A percentile compares a stretch with the other conserved stretches of the same genome.
Conservation (phyloP, 1,284 basidiomycete genomes). For the Moesziomyces sp. region DNA sequence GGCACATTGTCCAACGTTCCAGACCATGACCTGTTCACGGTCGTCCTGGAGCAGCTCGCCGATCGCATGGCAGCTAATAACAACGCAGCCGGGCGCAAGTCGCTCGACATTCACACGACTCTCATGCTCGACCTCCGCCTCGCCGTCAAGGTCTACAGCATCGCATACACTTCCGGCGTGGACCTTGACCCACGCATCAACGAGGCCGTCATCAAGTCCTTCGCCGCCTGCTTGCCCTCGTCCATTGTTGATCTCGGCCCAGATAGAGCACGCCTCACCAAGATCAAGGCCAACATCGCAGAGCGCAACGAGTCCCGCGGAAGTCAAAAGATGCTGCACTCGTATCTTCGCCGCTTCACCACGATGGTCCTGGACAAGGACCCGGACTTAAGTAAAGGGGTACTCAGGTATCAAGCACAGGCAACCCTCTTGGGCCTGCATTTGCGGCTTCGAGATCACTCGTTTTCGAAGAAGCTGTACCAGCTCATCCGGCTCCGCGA, state of each 20-base stretch:
- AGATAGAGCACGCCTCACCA: conserved; percentile 6
- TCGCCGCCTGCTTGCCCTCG: conserved; percentile 23
- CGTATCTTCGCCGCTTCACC: conserved; percentile 34
- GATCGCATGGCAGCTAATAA: conserved; percentile 15
- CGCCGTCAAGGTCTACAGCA: conserved; percentile 20
- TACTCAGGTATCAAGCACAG: conserved; percentile 19
- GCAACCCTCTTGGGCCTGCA: conserved; percentile 42
- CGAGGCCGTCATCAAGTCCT: conserved; percentile 24
- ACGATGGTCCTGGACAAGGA: conserved; percentile 26
- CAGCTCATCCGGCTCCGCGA: conserved; percentile 29
- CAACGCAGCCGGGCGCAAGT: conserved; percentile 6
- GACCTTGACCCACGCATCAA: conserved; percentile 27
- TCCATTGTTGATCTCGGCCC: conserved; percentile 24
- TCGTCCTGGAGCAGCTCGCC: conserved; percentile 18
- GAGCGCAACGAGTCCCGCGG: conserved; percentile 30
- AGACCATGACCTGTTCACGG: conserved; percentile 38
- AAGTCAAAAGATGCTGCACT: conserved; percentile 20
- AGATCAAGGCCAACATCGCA: conserved; percentile 20
- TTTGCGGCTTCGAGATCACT: conserved; percentile 32
- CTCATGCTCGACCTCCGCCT: conserved; percentile 29
- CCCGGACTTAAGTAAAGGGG: conserved; percentile 25
- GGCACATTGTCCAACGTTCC: conserved; percentile 7
- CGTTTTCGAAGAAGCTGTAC: conserved; percentile 38
- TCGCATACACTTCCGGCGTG: conserved; percentile 12
- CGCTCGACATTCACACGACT: conserved; percentile 19